Conservation (phyloP, 257 asterid species). For the Galeopsis tetrahit region DNA sequence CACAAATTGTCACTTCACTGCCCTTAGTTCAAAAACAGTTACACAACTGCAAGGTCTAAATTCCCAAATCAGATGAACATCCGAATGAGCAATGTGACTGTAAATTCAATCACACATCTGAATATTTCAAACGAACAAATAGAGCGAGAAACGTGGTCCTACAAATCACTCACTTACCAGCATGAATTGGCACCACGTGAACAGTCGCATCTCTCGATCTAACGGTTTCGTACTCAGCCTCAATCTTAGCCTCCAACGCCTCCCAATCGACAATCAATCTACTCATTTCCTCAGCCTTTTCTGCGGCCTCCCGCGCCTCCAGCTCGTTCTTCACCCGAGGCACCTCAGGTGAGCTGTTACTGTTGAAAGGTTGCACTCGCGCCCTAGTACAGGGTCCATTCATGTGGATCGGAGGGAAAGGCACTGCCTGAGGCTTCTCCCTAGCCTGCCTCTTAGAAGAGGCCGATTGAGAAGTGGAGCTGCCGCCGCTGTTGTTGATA, state of each 20-base stretch:
- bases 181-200: constrained; percentile 93
- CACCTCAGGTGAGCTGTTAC: constrained; percentile 51
- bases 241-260: constrained; percentile 82
- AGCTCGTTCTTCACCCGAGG: constrained; percentile 49
- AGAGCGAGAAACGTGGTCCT: background rate
- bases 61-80: constrained; percentile 20
- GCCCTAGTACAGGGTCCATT: constrained; percentile 96
- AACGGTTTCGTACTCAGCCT: constrained; percentile 65
- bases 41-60: constrained; percentile 14
- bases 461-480: constrained; percentile 55
- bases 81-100: constrained; percentile 17
- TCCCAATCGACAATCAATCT: constrained; percentile 62
- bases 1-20: constrained; percentile 8
- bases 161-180: constrained; percentile 60
- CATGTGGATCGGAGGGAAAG: constrained; percentile 87
- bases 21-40: constrained; percentile 24
- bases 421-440: constrained; percentile 69
- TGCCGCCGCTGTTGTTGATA: constrained; percentile 55
- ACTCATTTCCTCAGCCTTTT: constrained; percentile 51
- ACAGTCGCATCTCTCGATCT: constrained; percentile 64
- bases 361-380: constrained; percentile 72
- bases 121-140: background rate
- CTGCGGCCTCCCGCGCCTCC: constrained; percentile 51
- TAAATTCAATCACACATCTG: constrained; percentile 27
- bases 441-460: constrained; percentile 88